A percentile compares a stretch with the other conserved stretches of the same genome.
Evolutionary conservation across 352 stramenopile species (phyloP).

Genomic region (Phytophthora fragariae): DNA sequence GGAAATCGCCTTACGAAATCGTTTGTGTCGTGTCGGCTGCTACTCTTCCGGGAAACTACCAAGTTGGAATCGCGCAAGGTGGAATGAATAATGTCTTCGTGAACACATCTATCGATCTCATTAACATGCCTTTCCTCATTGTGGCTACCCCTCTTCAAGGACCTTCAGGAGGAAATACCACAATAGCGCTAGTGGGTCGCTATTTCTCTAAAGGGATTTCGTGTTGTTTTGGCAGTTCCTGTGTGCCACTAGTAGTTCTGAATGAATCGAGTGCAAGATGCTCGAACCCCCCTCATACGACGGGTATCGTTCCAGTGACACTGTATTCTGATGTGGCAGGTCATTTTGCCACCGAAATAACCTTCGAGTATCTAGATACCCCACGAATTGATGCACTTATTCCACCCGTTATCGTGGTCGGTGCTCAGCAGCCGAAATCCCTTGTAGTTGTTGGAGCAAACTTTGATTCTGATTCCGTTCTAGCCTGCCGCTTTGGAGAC

Average conservation of each 20-base stretch:
- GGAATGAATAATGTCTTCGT: conserved; percentile 25
- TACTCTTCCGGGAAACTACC: conserved; percentile 20
- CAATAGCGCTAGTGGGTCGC: conserved; percentile 36
- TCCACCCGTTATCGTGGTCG: conserved; percentile 44
- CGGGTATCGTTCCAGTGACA: conserved; percentile 23
- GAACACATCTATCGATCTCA: conserved; percentile 30
- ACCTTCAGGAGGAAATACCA: conserved; percentile 26
- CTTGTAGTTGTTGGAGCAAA: conserved; percentile 39
- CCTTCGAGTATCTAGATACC: conserved; percentile 34
- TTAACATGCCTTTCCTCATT: conserved; percentile 33
- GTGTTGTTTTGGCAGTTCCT: conserved; percentile 61
- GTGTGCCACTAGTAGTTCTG: conserved; percentile 25
- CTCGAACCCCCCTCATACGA: conserved; percentile 17
- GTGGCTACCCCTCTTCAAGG: conserved; percentile 34
- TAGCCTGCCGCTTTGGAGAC: conserved; percentile 38
- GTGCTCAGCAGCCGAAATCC: conserved; percentile 15
- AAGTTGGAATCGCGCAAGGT: conserved; percentile 39
- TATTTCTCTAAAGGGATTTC: conserved; percentile 37
- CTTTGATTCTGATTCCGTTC: conserved; percentile 17
- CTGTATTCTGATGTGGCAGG: conserved; percentile 22
- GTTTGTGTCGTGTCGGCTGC: conserved; percentile 27
- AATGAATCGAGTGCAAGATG: conserved; percentile 38
- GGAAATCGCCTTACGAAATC: conserved; percentile 44
- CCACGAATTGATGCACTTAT: conserved; percentile 24
- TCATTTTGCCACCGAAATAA: conserved; percentile 17